Evolutionary conservation across 2,329 filamentous ascomycete genomes (phyloP).

Genomic region (Annulohypoxylon truncatum): DNA sequence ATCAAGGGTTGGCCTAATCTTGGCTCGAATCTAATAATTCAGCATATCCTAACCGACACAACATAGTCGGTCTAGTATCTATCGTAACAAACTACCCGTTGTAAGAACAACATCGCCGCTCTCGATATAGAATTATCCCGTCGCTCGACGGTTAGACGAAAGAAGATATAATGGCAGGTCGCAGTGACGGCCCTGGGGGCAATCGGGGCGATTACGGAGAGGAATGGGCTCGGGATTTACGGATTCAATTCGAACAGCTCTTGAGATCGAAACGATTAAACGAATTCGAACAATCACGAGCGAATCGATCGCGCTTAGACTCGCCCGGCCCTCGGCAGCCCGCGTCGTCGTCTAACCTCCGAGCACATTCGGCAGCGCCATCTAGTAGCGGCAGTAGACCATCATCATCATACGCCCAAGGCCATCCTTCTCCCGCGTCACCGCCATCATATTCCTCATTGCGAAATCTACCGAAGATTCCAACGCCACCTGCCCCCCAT

Average conservation of each 20-base stretch:
- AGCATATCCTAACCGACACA: constrained; percentile 5
- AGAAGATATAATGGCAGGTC: constrained; percentile 44
- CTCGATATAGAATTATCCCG: constrained; percentile 1
- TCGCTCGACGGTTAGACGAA: constrained; percentile 3
- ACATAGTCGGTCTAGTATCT: not conserved
- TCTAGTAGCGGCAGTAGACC: constrained; percentile 53
- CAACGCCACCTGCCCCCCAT: constrained; percentile 74
- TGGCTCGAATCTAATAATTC: constrained; percentile 17
- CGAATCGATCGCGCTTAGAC: constrained; percentile 67
- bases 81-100: constrained; percentile 1
- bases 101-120: not conserved
- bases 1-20: constrained; percentile 23
- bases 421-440: constrained; percentile 44
- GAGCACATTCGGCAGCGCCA: constrained; percentile 54
- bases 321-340: constrained; percentile 67
- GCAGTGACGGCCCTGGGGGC: constrained; percentile 37
- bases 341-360: constrained; percentile 62
- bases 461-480: constrained; percentile 74
- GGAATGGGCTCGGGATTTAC: constrained; percentile 81
- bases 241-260: constrained; percentile 85
- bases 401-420: constrained; percentile 54
- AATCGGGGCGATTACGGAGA: constrained; percentile 68
- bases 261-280: constrained; percentile 89
- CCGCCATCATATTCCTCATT: constrained; percentile 71
- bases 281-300: constrained; percentile 74